Conservation (phyloP, 139 green algal species). For the Tetraselmis chui region DNA sequence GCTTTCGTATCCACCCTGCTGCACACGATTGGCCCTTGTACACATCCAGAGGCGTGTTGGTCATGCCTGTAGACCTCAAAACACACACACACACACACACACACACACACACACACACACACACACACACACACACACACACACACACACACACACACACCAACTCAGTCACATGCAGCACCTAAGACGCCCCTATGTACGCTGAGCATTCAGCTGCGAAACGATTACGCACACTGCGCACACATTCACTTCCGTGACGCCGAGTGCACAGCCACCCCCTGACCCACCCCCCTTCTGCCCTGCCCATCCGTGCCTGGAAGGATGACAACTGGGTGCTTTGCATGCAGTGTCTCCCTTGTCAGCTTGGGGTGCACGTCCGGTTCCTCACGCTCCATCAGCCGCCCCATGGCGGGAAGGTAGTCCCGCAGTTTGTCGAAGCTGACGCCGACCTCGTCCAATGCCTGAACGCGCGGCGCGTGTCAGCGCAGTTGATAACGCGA, state of each 20-base stretch:
- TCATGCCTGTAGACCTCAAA: background rate
- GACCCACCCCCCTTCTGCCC: background rate
- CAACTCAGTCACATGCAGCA: too few relatives aligned
- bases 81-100: too few relatives aligned
- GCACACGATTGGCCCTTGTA: background rate
- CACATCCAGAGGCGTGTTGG: background rate
- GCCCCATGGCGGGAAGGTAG: background rate
- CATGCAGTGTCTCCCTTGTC: background rate
- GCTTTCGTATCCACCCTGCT: background rate
- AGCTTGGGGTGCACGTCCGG: background rate
- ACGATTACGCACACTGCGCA: too few relatives aligned
- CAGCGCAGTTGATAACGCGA: background rate
- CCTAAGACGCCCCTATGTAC: too few relatives aligned
- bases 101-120: too few relatives aligned
- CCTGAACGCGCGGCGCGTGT: background rate
- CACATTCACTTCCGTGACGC: too few relatives aligned
- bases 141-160: too few relatives aligned
- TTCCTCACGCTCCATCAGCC: background rate
- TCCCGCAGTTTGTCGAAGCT: background rate
- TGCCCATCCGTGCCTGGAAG: background rate
- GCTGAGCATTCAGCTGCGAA: too few relatives aligned
- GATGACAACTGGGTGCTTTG: background rate
- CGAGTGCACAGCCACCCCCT: too few relatives aligned
- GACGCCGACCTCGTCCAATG: background rate
- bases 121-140: too few relatives aligned